These are phyloP conservation scores for Rosa rugosa DNA, from an alignment of 306 rosid genomes.

Conservation along the genomic window DNA sequence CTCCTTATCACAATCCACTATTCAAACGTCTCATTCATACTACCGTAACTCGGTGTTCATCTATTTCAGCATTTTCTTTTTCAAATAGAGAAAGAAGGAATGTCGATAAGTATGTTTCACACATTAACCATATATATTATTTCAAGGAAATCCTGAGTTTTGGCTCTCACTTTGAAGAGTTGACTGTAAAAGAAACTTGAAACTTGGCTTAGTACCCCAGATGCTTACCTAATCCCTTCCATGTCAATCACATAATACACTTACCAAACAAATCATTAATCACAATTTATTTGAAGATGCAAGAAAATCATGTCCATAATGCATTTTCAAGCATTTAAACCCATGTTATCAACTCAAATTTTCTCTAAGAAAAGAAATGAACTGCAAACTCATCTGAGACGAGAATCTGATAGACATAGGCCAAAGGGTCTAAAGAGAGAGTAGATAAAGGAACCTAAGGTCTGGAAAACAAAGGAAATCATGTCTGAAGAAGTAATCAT, in stretches of 20 bases:
- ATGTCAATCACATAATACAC: neutral
- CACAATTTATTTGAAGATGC: neutral
- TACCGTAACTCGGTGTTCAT: no score
- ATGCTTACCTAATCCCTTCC: neutral
- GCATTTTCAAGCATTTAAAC: neutral
- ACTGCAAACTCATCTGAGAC: neutral
- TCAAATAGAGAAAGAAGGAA: neutral
- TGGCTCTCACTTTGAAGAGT: neutral
- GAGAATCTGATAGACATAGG: no score
- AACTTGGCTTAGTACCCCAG: neutral
- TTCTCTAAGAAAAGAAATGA: neutral
- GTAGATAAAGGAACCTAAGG: no score
- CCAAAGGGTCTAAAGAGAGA: neutral
- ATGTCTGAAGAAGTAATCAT: constrained; percentile 30
- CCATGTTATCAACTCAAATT: neutral
- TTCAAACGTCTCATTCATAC: no score
- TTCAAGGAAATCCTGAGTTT: neutral
- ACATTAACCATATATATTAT: neutral
- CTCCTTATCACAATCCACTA: neutral
- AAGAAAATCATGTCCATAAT: neutral
- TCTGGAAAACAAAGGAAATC: neutral
- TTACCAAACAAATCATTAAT: neutral
- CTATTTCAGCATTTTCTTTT: no score
- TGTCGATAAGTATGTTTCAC: neutral
- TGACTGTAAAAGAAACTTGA: neutral